Conservation (phyloP, 1,284 basidiomycete species). For the Agroathelia rolfsii region DNA sequence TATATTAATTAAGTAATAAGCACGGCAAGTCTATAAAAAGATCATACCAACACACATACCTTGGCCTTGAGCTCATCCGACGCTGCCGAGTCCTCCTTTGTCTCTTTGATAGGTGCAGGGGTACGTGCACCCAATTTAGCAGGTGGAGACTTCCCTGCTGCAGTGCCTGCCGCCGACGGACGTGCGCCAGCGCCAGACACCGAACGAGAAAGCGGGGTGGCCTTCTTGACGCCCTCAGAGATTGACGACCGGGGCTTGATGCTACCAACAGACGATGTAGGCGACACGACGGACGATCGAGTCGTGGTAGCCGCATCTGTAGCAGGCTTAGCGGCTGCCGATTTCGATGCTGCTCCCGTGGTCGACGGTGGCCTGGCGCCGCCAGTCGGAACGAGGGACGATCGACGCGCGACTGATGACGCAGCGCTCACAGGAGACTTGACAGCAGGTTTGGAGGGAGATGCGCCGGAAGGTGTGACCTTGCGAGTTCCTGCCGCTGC, state of each 20-base stretch:
- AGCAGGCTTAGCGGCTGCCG: slow-evolving; percentile 26
- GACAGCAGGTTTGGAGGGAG: slow-evolving; percentile 15
- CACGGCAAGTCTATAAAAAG: slow-evolving; percentile 7
- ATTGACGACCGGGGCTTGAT: slow-evolving; percentile 41
- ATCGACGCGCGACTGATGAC: too few relatives aligned
- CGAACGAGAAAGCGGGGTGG: slow-evolving; percentile 23
- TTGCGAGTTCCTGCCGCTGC: too few relatives aligned
- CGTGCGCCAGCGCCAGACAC: slow-evolving; percentile 19
- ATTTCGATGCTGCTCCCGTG: too few relatives aligned
- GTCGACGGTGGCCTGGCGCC: too few relatives aligned
- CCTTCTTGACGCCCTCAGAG: slow-evolving; percentile 42
- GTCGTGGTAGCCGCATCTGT: slow-evolving; percentile 18
- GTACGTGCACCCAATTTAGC: too few relatives aligned
- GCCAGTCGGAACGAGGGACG: too few relatives aligned
- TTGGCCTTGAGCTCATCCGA: slow-evolving; percentile 50
- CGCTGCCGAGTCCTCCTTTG: slow-evolving; percentile 48
- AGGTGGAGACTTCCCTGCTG: slow-evolving; percentile 31
- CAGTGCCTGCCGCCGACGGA: slow-evolving; percentile 12
- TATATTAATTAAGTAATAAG: slow-evolving; percentile 11
- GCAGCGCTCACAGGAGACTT: slow-evolving; percentile 12
- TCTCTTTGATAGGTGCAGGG: slow-evolving; percentile 63
- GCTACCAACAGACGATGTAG: slow-evolving; percentile 30
- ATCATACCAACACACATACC: slow-evolving; percentile 32
- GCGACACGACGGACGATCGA: slow-evolving; percentile 42
- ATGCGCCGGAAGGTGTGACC: too few relatives aligned